These are phyloP conservation scores for Sporodiniella umbellata DNA, from an alignment of 371 early-diverging fungal genomes.

Conservation along the genomic window DNA sequence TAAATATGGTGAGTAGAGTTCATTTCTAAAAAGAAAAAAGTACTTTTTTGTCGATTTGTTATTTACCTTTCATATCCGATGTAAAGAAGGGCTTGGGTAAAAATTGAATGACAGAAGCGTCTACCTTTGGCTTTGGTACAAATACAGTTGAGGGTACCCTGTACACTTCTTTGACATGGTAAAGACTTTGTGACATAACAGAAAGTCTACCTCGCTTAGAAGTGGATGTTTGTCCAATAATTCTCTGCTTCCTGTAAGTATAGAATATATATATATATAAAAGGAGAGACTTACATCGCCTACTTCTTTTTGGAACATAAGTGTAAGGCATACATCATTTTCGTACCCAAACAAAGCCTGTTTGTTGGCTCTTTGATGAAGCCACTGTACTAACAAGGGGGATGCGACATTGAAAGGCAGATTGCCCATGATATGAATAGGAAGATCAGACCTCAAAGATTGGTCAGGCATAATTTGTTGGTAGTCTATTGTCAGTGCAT, in stretches of 20 bases:
- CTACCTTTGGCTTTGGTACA: constrained; percentile 76
- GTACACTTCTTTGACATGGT: constrained; percentile 63
- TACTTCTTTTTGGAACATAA: constrained; percentile 89
- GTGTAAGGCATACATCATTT: constrained; percentile 58
- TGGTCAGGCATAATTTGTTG: constrained; percentile 29
- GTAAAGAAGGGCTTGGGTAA: constrained; percentile 36
- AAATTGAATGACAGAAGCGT: constrained; percentile 73
- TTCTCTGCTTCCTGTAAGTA: constrained; percentile 40
- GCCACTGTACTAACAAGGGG: constrained; percentile 73
- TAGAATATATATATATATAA: too few species aligned
- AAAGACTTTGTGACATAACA: constrained; percentile 72
- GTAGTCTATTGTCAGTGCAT: constrained; percentile 64
- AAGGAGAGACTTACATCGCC: constrained; percentile 65
- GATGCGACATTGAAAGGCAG: constrained; percentile 80
- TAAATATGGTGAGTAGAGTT: background rate
- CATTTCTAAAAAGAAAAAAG: background rate
- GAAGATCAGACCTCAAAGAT: background rate
- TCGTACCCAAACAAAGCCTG: constrained; percentile 62
- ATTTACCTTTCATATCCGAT: constrained; percentile 5
- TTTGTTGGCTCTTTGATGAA: constrained; percentile 51
- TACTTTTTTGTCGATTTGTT: background rate
- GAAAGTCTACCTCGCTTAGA: constrained; percentile 67
- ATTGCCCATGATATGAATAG: constrained; percentile 70
- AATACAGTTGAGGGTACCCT: constrained; percentile 61
- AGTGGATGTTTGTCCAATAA: constrained; percentile 53